Conservation (phyloP, 768 basidiomycete species). For the Phylloporus sp. region DNA sequence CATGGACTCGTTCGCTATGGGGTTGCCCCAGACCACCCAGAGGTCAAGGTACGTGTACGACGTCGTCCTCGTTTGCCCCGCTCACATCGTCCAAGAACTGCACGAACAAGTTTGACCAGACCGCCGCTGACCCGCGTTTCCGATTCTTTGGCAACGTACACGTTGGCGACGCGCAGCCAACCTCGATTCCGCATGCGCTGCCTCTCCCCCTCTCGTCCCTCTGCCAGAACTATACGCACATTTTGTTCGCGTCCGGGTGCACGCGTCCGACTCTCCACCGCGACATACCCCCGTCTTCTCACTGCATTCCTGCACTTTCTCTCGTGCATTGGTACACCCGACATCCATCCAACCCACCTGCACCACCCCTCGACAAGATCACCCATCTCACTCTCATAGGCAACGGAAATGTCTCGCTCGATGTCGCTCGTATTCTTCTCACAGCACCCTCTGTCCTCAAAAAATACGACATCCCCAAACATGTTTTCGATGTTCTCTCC, state of each 20-base stretch:
- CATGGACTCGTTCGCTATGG: constrained; percentile 95
- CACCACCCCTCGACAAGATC: constrained; percentile 62
- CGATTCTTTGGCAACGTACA: constrained; percentile 91
- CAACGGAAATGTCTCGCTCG: constrained; percentile 92
- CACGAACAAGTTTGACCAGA: constrained; percentile 87
- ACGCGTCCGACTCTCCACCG: constrained; percentile 59
- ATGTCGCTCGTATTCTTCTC: constrained; percentile 87
- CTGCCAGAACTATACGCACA: constrained; percentile 72
- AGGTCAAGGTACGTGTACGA: constrained; percentile 69
- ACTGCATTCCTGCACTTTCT: constrained; percentile 70
- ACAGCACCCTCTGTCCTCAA: constrained; percentile 58
- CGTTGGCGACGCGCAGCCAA: constrained; percentile 35
- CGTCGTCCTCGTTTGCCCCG: not conserved
- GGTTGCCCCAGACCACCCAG: constrained; percentile 97
- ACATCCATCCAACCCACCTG: constrained; percentile 66
- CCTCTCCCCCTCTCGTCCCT: constrained; percentile 59
- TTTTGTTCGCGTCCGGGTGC: constrained; percentile 87
- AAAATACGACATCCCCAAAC: constrained; percentile 73
- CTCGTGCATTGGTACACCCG: constrained; percentile 97
- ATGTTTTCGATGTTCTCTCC: constrained; percentile 65
- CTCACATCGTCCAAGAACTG: constrained; percentile 67
- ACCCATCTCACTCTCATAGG: constrained; percentile 83
- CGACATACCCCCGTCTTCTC: constrained; percentile 42
- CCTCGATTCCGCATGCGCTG: constrained; percentile 49
- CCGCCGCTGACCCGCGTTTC: constrained; percentile 76